Base-by-base conservation (phyloP, 2,329 filamentous ascomycete genomes). In the Phaeosphaeriaceae sp. region DNA sequence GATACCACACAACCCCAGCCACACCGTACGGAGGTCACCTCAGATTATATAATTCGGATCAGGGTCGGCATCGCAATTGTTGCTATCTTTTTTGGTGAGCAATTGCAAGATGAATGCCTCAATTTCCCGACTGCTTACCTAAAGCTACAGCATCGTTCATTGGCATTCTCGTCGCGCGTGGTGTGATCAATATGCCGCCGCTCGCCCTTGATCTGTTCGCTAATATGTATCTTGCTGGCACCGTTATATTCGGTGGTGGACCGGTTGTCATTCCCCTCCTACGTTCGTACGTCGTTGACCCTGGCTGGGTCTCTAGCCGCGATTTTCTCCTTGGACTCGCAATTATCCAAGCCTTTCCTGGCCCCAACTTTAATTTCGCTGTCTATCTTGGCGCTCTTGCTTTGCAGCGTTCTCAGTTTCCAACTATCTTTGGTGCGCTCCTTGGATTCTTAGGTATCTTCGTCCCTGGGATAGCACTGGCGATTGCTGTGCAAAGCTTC, bases 311-410 rank as follows among this genome's bases (percentile, higher is more conserved):
- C 0, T 83, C 80, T 0, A 77, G 85, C 0, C 81, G 88, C 3
- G 86, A 91, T 64, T 90, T 91, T 64, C 76, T 91, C 0, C 83
- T 90, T 40, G 88, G 87, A 0, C 80, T 91, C 0, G 88, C 87
- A 6, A 79, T 91, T 43, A 86, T 85, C 15, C 87, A 91, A 68
- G 81, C 85, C 0, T 87, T 90, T 48, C 87, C 88, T 0, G 84
- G 84, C 0, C 84, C 84, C 0, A 83, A 83, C 55, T 82, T 83
- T 70, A 83, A 83, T 62, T 85, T 77, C 37, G 68, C 67, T 1
- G 75, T 77, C 12, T 77, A 73, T 42, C 66, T 77, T 2, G 75
- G 75, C 11, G 64, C 74, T 1, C 61, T 79, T 6, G 59, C 73
- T 0, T 55, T 76, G 0, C 54, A 58, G 13, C 56, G 59, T 0